Conservation (phyloP, 495 filamentous ascomycete species). For the Lasiosphaeriaceae sp. region DNA sequence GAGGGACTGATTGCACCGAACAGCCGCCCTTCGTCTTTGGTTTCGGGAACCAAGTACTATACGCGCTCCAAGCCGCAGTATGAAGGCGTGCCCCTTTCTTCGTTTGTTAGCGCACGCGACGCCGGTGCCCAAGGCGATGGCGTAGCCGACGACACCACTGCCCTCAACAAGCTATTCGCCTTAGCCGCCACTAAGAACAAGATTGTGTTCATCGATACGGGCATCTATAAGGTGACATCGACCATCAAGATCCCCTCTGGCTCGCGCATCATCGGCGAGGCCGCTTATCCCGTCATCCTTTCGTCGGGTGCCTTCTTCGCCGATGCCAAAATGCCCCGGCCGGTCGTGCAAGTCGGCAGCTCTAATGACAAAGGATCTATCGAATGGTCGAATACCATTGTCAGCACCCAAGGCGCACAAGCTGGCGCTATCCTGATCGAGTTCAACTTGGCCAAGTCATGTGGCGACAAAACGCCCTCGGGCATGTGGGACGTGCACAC, state of each 20-base stretch:
- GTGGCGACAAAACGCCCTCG: constrained; percentile 53
- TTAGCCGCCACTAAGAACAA: constrained; percentile 49
- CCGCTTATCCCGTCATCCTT: constrained; percentile 81
- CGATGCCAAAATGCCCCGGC: constrained; percentile 59
- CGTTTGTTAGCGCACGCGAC: constrained; percentile 66
- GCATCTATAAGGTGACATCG: constrained; percentile 71
- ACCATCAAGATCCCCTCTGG: constrained; percentile 73
- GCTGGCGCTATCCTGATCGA: constrained; percentile 81
- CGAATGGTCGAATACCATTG: constrained; percentile 76
- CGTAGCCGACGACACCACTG: constrained; percentile 57
- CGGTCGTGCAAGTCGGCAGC: constrained; percentile 70
- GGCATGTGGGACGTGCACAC: constrained; percentile 92
- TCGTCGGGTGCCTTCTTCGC: constrained; percentile 61
- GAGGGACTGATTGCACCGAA: constrained; percentile 32
- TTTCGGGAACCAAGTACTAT: constrained; percentile 42
- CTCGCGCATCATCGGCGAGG: constrained; percentile 74
- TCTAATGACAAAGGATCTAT: constrained; percentile 66
- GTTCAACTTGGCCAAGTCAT: constrained; percentile 70
- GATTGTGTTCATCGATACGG: constrained; percentile 82
- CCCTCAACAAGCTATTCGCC: constrained; percentile 64
- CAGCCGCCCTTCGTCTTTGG: constrained; percentile 34
- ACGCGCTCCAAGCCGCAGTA: constrained; percentile 74
- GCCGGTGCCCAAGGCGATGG: constrained; percentile 74
- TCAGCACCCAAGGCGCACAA: constrained; percentile 67
- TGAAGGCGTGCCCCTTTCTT: constrained; percentile 44